Base-by-base conservation (phyloP, 1,139 yeast species). In the Kurtzmaniella quercitrusa region DNA sequence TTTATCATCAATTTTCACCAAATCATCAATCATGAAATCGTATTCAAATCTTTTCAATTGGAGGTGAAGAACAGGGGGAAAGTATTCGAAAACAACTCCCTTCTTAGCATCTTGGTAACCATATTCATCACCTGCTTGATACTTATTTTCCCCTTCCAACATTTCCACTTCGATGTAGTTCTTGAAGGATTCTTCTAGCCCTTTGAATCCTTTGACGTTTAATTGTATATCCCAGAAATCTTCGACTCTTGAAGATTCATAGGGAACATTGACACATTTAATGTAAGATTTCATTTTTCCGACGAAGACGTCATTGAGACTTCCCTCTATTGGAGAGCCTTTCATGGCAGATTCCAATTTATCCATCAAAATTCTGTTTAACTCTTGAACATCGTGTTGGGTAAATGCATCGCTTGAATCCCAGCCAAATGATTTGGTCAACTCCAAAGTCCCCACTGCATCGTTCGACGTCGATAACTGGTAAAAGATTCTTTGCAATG, bases 171-270 rank as follows among this genome's bases (percentile, higher is more conserved):
- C 95, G 45, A 91, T 81, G 59, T 93, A 93, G 60, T 90, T 89
- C 45, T 80, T 77, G 62, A 93, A 93, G 0, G 97, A 84, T 42
- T 83, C 84, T 49, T 78, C 72, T 40, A 93, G 73, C 52, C 81
- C 81, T 46, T 72, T 75, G 72, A 90, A 76, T 25, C 93, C 89
- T 60, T 88, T 89, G 19, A 93, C 99, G 58, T 93, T 93, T 52
- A 93, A 72, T 62, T 94, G 98, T 49, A 93, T 86, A 68, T 93
- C 98, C 99, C 99, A 93, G 57, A 88, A 93, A 58, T 94, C 98
- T 63, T 93, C 99, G 6, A 77, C 81, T 51, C 97, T 75, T 2
- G 96, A 82, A 19, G 96, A 86, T 65, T 93, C 98, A 62, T 88
- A 93, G 42, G 93, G 91, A n/a, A 93, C 98, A 60, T 91, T 80